Evolutionary conservation across 306 rosid species (phyloP).

Genomic region (Gillenia trifoliata): DNA sequence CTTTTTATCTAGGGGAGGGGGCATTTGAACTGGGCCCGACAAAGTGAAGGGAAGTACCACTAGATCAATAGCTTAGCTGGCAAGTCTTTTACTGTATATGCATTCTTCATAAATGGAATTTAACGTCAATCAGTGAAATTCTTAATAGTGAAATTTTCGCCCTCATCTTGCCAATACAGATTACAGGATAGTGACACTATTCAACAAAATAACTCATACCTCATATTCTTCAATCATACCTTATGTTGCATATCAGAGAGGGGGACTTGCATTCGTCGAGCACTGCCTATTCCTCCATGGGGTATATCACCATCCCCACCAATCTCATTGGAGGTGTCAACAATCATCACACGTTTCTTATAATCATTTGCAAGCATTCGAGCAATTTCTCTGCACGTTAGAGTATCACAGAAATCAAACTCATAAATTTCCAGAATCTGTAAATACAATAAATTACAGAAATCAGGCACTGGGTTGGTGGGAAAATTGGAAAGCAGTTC

Average conservation of each 20-base stretch:
- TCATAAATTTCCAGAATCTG: neutral
- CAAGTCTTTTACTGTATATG: neutral
- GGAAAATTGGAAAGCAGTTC: neutral
- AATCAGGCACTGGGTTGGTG: neutral
- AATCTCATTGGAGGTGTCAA: slow-evolving; percentile 97
- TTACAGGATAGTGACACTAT: neutral
- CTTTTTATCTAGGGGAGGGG: neutral
- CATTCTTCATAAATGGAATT: neutral
- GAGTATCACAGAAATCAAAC: neutral
- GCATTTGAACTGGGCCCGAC: neutral
- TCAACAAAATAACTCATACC: slow-evolving; percentile 13
- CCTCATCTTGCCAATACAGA: neutral
- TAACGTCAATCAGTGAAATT: neutral
- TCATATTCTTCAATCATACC: slow-evolving; percentile 25
- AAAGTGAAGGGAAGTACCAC: neutral
- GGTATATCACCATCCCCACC: slow-evolving; percentile 99
- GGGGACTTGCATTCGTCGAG: slow-evolving; percentile 97
- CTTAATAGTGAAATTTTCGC: neutral
- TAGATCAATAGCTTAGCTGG: neutral
- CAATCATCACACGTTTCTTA: slow-evolving; percentile 94
- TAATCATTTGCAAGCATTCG: slow-evolving; percentile 92
- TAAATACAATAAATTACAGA: neutral
- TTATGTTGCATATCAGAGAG: slow-evolving; percentile 74
- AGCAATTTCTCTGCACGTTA: slow-evolving; percentile 70
- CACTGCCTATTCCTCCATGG: slow-evolving; percentile 88